Evolutionary conservation across 1,284 basidiomycete species (phyloP).

Genomic region (Moniliophthora roreri): DNA sequence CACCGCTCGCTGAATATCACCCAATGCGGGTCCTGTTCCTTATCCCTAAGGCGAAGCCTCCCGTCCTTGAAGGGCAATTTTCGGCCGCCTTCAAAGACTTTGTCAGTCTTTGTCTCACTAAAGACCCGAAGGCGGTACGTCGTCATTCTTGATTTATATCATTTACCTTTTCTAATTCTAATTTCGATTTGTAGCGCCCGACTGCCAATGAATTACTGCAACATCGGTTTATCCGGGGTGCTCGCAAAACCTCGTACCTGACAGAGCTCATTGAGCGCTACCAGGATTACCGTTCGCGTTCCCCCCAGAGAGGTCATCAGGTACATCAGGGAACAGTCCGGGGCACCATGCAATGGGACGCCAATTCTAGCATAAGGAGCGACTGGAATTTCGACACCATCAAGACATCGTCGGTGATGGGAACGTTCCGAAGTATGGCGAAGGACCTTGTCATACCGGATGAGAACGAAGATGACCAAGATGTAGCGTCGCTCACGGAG

Average conservation of each 20-base stretch:
- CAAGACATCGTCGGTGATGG: constrained; percentile 70
- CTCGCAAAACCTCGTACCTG: constrained; percentile 79
- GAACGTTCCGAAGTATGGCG: constrained; percentile 67
- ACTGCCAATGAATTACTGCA: constrained; percentile 89
- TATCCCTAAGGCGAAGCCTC: constrained; percentile 96
- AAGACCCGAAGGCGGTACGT: constrained; percentile 80
- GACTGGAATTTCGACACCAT: constrained; percentile 98
- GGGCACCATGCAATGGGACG: constrained; percentile 63
- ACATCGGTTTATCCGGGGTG: constrained; percentile 88
- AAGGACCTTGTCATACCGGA: constrained; percentile 60
- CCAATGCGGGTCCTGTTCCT: constrained; percentile 96
- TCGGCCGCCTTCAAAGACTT: constrained; percentile 91
- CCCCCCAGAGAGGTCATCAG: constrained; percentile 53
- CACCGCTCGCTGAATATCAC: constrained; percentile 91
- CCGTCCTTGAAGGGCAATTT: constrained; percentile 85
- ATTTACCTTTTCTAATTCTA: constrained; percentile 10
- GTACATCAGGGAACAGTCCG: constrained; percentile 56
- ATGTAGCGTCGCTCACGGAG: constrained; percentile 41
- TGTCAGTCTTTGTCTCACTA: constrained; percentile 87
- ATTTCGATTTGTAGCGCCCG: constrained; percentile 66
- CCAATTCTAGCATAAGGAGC: constrained; percentile 72
- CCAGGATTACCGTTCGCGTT: constrained; percentile 64
- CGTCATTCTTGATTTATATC: constrained; percentile 5
- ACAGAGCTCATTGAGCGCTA: constrained; percentile 86
- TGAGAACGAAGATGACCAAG: constrained; percentile 47